Conservation (phyloP, 352 stramenopile species). For the Elongisporangium undulatum region DNA sequence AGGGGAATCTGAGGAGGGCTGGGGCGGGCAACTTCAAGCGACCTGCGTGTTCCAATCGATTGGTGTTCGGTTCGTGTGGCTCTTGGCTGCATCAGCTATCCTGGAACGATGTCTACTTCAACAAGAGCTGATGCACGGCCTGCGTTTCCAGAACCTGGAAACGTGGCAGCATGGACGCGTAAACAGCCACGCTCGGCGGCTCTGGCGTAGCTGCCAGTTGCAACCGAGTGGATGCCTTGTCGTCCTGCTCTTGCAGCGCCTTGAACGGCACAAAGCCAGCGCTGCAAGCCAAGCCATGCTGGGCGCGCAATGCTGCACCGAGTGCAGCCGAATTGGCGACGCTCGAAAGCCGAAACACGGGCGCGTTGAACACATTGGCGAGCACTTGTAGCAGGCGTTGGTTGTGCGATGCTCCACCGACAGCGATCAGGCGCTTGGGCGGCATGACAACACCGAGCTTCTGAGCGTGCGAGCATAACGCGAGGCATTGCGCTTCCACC, state of each 20-base stretch:
- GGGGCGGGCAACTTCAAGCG: no score
- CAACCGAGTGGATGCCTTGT: slow-evolving; percentile 28
- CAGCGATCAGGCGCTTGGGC: slow-evolving; percentile 47
- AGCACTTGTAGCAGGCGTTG: slow-evolving; percentile 50
- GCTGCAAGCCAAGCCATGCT: slow-evolving; percentile 29
- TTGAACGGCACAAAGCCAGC: slow-evolving; percentile 30
- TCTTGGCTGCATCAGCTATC: no score
- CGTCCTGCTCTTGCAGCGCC: slow-evolving; percentile 1
- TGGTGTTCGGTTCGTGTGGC: not conserved
- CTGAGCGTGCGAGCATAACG: slow-evolving; percentile 49
- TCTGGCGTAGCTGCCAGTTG: slow-evolving; percentile 27
- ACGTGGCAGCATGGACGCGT: slow-evolving; percentile 25
- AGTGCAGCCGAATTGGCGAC: slow-evolving; percentile 48
- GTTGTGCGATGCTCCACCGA: slow-evolving; percentile 57
- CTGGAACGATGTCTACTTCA: no score
- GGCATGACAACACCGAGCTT: slow-evolving; percentile 42
- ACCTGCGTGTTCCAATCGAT: no score
- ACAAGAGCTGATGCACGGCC: slow-evolving; percentile 16
- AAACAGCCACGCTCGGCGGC: slow-evolving; percentile 17
- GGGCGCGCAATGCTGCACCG: slow-evolving; percentile 42
- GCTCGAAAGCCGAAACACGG: slow-evolving; percentile 37
- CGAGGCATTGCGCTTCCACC: slow-evolving; percentile 62
- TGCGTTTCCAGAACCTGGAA: slow-evolving; percentile 37
- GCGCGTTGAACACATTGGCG: slow-evolving; percentile 52
- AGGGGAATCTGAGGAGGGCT: no score